phyloP scores from a whole-genome alignment of 345 rosid species.

The Arabidopsis thaliana region TAIR10.1 NC_003070.9:28811001-28811500 shows the following conservation, averaged over 20 bases:
- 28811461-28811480: slow-evolving; percentile 50
- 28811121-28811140: slow-evolving; percentile 29
- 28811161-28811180: slow-evolving; percentile 36
- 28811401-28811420: slow-evolving; percentile 61
- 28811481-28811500: slow-evolving; percentile 1
- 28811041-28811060: slow-evolving; percentile 20
- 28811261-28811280: slow-evolving; percentile 66
- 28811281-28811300: slow-evolving; percentile 74
- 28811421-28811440: slow-evolving; percentile 72
- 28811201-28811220: slow-evolving; percentile 21
- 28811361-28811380: slow-evolving; percentile 70
- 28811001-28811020: slow-evolving; percentile 32
- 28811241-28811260: slow-evolving; percentile 53
- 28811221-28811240: slow-evolving; percentile 42
- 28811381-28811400: slow-evolving; percentile 62
- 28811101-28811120: slow-evolving; percentile 23
- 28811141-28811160: slow-evolving; percentile 25
- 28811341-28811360: slow-evolving; percentile 65
- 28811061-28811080: not conserved
- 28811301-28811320: slow-evolving; percentile 75
- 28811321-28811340: slow-evolving; percentile 76
- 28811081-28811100: not conserved
- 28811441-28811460: slow-evolving; percentile 70
- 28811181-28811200: slow-evolving; percentile 39
- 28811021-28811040: slow-evolving; percentile 6